Percentiles rank a stretch among this genome's conserved stretches.
These are phyloP conservation scores for Porcisia deanei DNA, from an alignment of 208 protist genomes.

Conservation along the genomic window DNA sequence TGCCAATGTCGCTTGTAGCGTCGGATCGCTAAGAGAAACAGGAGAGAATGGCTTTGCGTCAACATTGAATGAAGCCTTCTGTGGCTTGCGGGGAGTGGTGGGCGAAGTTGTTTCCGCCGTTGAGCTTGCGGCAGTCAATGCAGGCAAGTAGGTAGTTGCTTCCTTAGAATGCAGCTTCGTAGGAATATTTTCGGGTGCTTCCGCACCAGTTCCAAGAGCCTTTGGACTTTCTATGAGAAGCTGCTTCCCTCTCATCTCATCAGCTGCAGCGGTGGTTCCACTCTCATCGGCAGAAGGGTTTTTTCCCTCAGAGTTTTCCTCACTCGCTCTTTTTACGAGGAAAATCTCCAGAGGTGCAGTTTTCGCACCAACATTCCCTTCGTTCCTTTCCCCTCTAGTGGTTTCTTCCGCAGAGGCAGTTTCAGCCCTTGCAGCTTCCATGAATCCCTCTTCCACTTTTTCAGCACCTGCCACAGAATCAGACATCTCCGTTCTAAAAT, in stretches of 20 bases:
- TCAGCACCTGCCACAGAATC: background rate
- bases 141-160: background rate
- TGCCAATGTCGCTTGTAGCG: constrained; percentile 10
- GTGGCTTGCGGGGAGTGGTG: constrained; percentile 13
- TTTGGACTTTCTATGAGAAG: background rate
- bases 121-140: background rate
- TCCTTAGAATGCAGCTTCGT: background rate
- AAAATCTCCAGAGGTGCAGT: background rate
- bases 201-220: background rate
- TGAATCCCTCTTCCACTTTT: background rate
- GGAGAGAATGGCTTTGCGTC: constrained; percentile 31
- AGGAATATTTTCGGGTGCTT: background rate
- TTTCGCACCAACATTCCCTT: background rate
- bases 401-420: background rate
- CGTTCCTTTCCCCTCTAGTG: background rate
- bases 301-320: background rate
- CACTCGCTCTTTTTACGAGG: background rate
- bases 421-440: background rate
- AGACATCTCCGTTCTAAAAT: constrained; percentile 5
- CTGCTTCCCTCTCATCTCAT: background rate
- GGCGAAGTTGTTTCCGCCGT: constrained; percentile 10
- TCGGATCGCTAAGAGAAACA: constrained; percentile 19
- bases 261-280: background rate
- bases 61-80: constrained; percentile 24
- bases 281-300: background rate